A percentile compares a stretch with the other conserved stretches of the same genome.
phyloP scores from a whole-genome alignment of 2,329 filamentous ascomycete species.

The Leptodontidium sp. region DNA sequence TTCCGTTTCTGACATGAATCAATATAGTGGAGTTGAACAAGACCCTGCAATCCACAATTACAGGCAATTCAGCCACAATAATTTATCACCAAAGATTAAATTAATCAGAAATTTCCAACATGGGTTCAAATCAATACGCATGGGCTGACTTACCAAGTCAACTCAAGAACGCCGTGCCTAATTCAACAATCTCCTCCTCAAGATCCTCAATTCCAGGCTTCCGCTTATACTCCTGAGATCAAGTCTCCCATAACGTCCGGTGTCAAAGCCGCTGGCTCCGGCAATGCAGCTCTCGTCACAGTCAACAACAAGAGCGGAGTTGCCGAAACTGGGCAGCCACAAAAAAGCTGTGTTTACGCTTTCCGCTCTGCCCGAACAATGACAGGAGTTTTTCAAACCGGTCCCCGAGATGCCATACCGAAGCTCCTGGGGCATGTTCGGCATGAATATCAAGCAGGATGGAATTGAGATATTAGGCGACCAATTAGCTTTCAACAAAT shows the following conservation, averaged over 20 bases:
- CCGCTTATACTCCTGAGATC: constrained; percentile 22
- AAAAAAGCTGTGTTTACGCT: constrained; percentile 28
- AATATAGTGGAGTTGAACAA: too few relatives aligned
- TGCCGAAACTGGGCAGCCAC: constrained; percentile 19
- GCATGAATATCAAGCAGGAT: constrained; percentile 58
- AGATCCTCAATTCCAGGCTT: constrained; percentile 29
- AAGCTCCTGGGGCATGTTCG: constrained; percentile 43
- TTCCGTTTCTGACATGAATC: too few relatives aligned
- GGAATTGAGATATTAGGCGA: constrained; percentile 57
- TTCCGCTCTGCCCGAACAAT: constrained; percentile 29
- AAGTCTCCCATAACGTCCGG: constrained; percentile 19
- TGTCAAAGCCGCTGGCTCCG: constrained; percentile 31
- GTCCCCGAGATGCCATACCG: constrained; percentile 31
- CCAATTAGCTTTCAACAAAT: constrained; percentile 48
- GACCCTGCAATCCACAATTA: neutral
- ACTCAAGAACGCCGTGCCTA: constrained; percentile 24
- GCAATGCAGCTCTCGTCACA: constrained; percentile 27
- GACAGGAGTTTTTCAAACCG: constrained; percentile 32
- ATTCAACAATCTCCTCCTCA: constrained; percentile 17
- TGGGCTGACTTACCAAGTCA: constrained; percentile 27
- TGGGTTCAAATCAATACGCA: constrained; percentile 24
- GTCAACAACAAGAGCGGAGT: constrained; percentile 12
- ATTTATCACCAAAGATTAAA: neutral
- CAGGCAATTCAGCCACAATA: neutral
- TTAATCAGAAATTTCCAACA: constrained; percentile 1